A percentile compares a stretch with the other conserved stretches of the same genome.
Conservation (phyloP, 1,284 basidiomycete species). For the Vanrija pseudolonga region DNA sequence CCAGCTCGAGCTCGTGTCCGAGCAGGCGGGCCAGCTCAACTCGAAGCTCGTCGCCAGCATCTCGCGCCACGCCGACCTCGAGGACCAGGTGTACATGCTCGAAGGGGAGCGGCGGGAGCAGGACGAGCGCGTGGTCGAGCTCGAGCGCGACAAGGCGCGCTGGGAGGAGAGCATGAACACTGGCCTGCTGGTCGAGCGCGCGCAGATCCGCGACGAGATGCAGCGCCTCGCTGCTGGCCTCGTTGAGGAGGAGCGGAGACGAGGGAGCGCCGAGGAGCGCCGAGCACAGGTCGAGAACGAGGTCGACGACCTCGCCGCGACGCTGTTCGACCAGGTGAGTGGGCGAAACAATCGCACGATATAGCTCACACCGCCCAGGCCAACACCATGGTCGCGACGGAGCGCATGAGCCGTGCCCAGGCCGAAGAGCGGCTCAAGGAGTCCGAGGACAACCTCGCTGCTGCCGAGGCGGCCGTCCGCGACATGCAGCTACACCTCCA, state of each 20-base stretch:
- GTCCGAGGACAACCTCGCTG: conserved; percentile 73
- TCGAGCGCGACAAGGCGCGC: conserved; percentile 54
- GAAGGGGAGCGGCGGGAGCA: conserved; percentile 22
- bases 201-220: conserved; percentile 85
- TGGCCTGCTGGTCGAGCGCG: conserved; percentile 86
- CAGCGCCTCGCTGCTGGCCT: conserved; percentile 90
- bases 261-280: conserved; percentile 84
- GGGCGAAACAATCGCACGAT: background rate
- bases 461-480: conserved; percentile 79
- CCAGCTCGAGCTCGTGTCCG: conserved; percentile 79
- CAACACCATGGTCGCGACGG: conserved; percentile 90
- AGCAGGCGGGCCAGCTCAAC: conserved; percentile 87
- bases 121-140: conserved; percentile 68
- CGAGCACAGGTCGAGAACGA: conserved; percentile 75
- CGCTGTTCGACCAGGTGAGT: conserved; percentile 64
- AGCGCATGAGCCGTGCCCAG: conserved; percentile 66
- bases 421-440: conserved; percentile 79
- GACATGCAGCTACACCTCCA: conserved; percentile 84
- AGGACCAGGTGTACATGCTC: conserved; percentile 75
- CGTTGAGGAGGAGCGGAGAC: conserved; percentile 85
- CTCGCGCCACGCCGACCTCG: conserved; percentile 85
- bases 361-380: conserved; percentile 56
- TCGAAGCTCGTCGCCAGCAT: conserved; percentile 87
- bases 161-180: conserved; percentile 56
- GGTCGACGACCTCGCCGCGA: conserved; percentile 87